Conservation (phyloP, 2,329 filamentous ascomycete species). For the Exserohilum rostratum region DNA sequence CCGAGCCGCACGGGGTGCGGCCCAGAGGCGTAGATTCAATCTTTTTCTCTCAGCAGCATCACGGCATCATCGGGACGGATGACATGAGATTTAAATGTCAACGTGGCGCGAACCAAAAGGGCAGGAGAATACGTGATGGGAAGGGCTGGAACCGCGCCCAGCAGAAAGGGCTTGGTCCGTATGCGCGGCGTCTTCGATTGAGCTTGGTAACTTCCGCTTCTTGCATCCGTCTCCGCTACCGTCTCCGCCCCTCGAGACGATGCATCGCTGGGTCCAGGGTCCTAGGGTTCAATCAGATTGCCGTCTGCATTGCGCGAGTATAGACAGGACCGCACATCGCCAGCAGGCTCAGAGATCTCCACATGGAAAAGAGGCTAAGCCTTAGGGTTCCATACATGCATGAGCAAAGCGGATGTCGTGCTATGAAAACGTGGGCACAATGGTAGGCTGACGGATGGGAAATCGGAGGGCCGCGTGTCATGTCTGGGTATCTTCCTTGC, state of each 20-base stretch:
- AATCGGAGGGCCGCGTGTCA: neutral
- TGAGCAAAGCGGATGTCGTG: neutral
- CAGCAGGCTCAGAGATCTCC: neutral
- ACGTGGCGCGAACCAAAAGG: neutral
- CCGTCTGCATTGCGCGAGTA: neutral
- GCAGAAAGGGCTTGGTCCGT: neutral
- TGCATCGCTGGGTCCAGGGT: slow-evolving; percentile 5
- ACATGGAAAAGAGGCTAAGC: neutral
- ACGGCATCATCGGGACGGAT: neutral
- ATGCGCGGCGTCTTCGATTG: neutral
- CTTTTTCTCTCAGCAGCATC: neutral
- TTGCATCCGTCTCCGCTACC: slow-evolving; percentile 20
- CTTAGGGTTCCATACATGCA: neutral
- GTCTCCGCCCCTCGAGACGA: neutral
- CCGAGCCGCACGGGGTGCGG: slow-evolving; percentile 6
- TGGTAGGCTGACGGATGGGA: slow-evolving; percentile 3
- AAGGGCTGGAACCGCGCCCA: neutral
- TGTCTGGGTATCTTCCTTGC: neutral
- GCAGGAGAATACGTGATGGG: neutral
- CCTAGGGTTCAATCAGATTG: neutral
- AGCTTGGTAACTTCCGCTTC: slow-evolving; percentile 2
- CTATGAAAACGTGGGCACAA: slow-evolving; percentile 6
- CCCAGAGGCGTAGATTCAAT: neutral
- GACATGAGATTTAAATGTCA: neutral
- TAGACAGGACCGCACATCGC: neutral